These are phyloP conservation scores for Cinnamomum chago DNA, from an alignment of 164 flowering plant genomes.

Conservation along the genomic window DNA sequence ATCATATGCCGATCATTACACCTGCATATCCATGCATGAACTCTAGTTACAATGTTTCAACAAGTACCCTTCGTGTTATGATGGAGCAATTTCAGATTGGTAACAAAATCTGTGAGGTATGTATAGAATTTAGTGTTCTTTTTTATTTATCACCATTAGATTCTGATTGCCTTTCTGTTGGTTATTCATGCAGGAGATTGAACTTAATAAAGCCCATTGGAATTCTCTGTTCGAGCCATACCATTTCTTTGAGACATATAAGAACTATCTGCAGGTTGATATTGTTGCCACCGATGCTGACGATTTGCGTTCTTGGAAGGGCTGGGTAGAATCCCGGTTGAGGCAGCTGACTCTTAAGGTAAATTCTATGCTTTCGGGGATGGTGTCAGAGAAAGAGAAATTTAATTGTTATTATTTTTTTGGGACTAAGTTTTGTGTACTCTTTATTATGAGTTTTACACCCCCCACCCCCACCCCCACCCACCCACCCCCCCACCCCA, in stretches of 20 bases:
- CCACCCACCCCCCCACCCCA: too few relatives aligned
- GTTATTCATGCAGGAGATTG: conserved; percentile 62
- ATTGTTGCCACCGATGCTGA: conserved; percentile 80
- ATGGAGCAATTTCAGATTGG: conserved; percentile 84
- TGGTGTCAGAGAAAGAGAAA: background rate
- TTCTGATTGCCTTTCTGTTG: background rate
- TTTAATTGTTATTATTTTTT: background rate
- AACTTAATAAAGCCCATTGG: conserved; percentile 75
- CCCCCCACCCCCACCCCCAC: too few relatives aligned
- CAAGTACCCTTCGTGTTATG: conserved; percentile 90
- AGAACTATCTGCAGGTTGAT: conserved; percentile 92
- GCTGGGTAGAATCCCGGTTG: conserved; percentile 97
- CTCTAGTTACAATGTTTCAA: conserved; percentile 94
- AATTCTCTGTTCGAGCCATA: conserved; percentile 79
- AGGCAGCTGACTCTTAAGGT: conserved; percentile 90
- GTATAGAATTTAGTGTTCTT: background rate
- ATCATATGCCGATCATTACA: conserved; percentile 97
- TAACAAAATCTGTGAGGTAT: conserved; percentile 80
- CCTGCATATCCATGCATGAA: conserved; percentile 99
- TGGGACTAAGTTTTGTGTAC: too few relatives aligned
- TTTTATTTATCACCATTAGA: background rate
- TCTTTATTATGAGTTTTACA: too few relatives aligned
- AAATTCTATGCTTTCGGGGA: conserved; percentile 17
- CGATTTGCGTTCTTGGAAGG: conserved; percentile 89
- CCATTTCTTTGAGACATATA: conserved; percentile 78